Evolutionary conservation across 768 basidiomycete species (phyloP).

Genomic region (Termitomyces bulborhizus): DNA sequence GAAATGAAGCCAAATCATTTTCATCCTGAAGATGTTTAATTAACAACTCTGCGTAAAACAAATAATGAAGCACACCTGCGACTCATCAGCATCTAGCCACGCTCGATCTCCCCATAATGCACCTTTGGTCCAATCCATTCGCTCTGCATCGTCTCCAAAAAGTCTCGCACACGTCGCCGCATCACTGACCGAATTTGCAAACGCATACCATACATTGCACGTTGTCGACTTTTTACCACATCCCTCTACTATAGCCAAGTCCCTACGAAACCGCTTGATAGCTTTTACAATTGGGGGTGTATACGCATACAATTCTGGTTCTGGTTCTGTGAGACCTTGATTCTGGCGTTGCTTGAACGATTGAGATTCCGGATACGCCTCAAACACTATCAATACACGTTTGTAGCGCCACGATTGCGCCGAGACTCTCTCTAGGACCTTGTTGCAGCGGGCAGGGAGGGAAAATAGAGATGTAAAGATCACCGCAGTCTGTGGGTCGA

Average conservation of each 20-base stretch:
- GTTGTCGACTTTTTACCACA: conserved; percentile 41
- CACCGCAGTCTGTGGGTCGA: conserved; percentile 52
- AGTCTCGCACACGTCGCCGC: conserved; percentile 48
- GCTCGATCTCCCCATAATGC: conserved; percentile 51
- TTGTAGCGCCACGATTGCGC: conserved; percentile 59
- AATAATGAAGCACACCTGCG: conserved; percentile 32
- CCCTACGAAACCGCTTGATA: conserved; percentile 60
- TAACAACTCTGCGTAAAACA: neutral
- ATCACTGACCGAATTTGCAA: conserved; percentile 54
- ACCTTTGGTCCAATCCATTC: conserved; percentile 33
- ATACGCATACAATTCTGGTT: conserved; percentile 39
- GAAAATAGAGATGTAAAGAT: conserved; percentile 30
- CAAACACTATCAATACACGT: conserved; percentile 54
- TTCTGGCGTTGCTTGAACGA: conserved; percentile 19
- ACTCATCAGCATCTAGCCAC: conserved; percentile 56
- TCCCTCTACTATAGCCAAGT: conserved; percentile 56
- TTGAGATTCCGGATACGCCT: conserved; percentile 51
- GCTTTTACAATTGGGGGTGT: conserved; percentile 65
- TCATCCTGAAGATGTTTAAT: conserved; percentile 45
- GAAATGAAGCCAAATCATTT: conserved; percentile 18
- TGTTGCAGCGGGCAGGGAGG: conserved; percentile 36
- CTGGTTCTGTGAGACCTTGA: neutral
- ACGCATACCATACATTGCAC: conserved; percentile 48
- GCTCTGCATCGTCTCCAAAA: conserved; percentile 55
- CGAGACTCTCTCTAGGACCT: conserved; percentile 37